phyloP scores from a whole-genome alignment of 306 rosid genomes.

The Myrica gale region DNA sequence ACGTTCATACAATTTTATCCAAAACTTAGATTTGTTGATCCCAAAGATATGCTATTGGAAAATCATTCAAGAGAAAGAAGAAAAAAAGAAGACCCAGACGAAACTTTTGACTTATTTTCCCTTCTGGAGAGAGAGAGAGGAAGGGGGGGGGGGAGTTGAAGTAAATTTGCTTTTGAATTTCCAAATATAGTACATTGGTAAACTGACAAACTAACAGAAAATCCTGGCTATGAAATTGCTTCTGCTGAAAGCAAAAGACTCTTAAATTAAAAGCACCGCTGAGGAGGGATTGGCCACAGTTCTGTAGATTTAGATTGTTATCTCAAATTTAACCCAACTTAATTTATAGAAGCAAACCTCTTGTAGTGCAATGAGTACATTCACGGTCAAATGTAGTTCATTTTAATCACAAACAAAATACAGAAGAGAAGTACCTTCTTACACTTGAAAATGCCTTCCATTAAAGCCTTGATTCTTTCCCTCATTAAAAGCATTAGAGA shows the following conservation, averaged over 20 bases:
- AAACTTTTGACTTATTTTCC: background rate
- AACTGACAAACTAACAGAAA: background rate
- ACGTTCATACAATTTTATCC: background rate
- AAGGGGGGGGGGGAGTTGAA: background rate
- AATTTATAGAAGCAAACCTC: background rate
- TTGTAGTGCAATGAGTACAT: background rate
- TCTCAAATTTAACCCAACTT: background rate
- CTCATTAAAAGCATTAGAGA: conserved; percentile 37
- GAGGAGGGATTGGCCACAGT: no score
- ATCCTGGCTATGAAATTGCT: background rate
- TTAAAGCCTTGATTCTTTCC: conserved; percentile 55
- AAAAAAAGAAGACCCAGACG: background rate
- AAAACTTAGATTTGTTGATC: background rate
- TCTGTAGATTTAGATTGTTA: background rate
- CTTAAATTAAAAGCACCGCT: background rate
- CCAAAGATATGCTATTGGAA: background rate
- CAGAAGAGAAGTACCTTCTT: conserved; percentile 31
- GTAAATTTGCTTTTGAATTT: background rate
- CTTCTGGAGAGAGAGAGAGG: background rate
- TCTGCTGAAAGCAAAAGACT: background rate
- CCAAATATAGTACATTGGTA: background rate
- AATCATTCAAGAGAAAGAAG: background rate
- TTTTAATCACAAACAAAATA: background rate
- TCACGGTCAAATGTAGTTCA: background rate
- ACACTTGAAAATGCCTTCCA: conserved; percentile 59